phyloP scores from a whole-genome alignment of 1,139 yeast genomes.

The Meyerozyma carpophila region DNA sequence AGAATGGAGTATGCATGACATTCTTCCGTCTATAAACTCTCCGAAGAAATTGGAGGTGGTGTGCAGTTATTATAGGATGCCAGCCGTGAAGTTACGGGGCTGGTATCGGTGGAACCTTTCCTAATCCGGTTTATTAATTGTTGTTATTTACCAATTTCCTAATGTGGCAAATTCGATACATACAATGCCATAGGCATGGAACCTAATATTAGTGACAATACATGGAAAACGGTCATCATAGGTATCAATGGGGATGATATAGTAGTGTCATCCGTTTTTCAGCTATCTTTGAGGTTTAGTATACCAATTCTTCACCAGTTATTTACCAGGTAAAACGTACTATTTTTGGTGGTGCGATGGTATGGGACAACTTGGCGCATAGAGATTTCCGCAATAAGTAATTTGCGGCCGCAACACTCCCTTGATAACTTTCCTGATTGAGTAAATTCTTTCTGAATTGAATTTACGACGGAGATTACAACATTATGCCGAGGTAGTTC shows the following conservation, averaged over 20 bases:
- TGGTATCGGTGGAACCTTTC: constrained; percentile 4
- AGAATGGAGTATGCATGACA: constrained; percentile 11
- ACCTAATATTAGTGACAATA: too few species aligned
- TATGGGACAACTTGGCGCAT: not conserved
- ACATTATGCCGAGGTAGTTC: not conserved
- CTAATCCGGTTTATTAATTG: constrained; percentile 16
- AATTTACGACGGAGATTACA: not conserved
- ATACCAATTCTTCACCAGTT: too few species aligned
- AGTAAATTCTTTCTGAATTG: not conserved
- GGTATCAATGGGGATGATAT: too few species aligned
- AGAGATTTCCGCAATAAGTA: not conserved
- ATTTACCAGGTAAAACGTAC: too few species aligned
- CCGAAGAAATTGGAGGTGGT: not conserved
- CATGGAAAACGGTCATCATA: too few species aligned
- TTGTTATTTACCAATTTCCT: constrained; percentile 12
- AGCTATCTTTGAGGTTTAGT: too few species aligned
- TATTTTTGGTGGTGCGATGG: not conserved
- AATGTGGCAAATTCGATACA: not conserved
- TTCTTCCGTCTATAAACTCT: constrained; percentile 1
- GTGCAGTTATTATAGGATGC: constrained; percentile 2
- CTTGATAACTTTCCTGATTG: not conserved
- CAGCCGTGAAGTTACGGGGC: not conserved
- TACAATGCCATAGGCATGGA: too few species aligned
- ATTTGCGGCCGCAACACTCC: not conserved
- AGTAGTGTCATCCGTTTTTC: too few species aligned